phyloP scores from a whole-genome alignment of 345 rosid species.

The Trapa bicornis region DNA sequence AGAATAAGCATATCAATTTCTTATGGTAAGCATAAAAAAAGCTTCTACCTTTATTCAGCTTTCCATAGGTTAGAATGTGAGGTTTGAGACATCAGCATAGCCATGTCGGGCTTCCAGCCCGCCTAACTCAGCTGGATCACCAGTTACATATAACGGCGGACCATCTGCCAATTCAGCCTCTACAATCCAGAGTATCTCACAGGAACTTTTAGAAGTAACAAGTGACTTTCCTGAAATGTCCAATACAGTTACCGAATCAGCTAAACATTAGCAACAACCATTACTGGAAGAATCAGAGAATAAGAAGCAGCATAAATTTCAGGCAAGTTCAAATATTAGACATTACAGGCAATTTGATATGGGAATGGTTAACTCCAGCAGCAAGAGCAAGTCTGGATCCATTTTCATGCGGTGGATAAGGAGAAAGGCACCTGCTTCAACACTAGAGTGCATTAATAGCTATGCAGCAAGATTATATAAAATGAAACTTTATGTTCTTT shows the following conservation, averaged over 20 bases:
- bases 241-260: constrained; percentile 11
- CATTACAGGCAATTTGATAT: constrained; percentile 28
- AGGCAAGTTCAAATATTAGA: constrained; percentile 6
- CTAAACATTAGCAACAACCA: neutral
- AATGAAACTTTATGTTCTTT: neutral
- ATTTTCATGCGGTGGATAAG: constrained; percentile 25
- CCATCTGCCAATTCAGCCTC: constrained; percentile 65
- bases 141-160: constrained; percentile 54
- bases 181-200: constrained; percentile 63
- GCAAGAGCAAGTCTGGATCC: constrained; percentile 29
- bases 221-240: constrained; percentile 34
- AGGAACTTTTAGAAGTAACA: constrained; percentile 26
- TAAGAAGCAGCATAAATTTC: neutral
- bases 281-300: neutral
- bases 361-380: constrained; percentile 24
- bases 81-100: constrained; percentile 52
- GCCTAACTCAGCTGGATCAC: constrained; percentile 67
- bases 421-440: constrained; percentile 41
- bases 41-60: constrained; percentile 62
- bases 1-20: neutral
- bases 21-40: neutral
- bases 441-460: constrained; percentile 8
- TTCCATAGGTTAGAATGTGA: constrained; percentile 49
- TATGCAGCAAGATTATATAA: neutral
- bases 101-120: constrained; percentile 72